phyloP scores from a whole-genome alignment of 1,139 yeast genomes.

The Pichia sp. region DNA sequence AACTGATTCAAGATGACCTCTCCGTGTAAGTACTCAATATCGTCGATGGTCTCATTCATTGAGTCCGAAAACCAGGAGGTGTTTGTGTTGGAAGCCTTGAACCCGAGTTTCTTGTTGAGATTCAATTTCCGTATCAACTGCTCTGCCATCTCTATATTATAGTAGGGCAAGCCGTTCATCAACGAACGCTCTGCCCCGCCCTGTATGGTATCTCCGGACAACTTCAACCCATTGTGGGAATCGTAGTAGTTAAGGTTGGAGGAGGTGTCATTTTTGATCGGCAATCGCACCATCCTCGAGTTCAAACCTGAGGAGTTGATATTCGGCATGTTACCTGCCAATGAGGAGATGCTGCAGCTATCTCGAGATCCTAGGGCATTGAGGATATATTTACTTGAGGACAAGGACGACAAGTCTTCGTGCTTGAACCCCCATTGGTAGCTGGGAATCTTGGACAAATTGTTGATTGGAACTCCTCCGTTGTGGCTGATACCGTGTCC shows the following conservation, averaged over 20 bases:
- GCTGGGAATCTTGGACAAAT: conserved; percentile 30
- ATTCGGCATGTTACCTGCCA: conserved; percentile 23
- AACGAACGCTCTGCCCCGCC: conserved; percentile 22
- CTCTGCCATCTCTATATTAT: conserved; percentile 24
- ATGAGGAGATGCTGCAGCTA: conserved; percentile 25
- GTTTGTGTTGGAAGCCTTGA: conserved; percentile 22
- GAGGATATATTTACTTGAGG: not conserved
- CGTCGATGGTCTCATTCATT: conserved; percentile 29
- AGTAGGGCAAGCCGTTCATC: conserved; percentile 33
- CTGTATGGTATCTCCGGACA: conserved; percentile 13
- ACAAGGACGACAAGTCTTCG: conserved; percentile 21
- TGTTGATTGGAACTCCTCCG: conserved; percentile 30
- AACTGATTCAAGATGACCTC: conserved; percentile 33
- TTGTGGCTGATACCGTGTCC: conserved; percentile 33
- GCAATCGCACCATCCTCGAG: conserved; percentile 28
- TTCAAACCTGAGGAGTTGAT: conserved; percentile 25
- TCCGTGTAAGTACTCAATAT: conserved; percentile 33
- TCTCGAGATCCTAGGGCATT: conserved; percentile 22
- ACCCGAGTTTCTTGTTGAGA: conserved; percentile 20
- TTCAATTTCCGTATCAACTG: conserved; percentile 25
- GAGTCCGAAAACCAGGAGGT: conserved; percentile 26
- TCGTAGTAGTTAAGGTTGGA: conserved; percentile 7
- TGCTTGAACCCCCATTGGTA: conserved; percentile 32
- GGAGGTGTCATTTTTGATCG: conserved; percentile 18
- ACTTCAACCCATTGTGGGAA: conserved; percentile 2